phyloP scores from a whole-genome alignment of 148 eudicot species.

The Mesembryanthemum crystallinum region DNA sequence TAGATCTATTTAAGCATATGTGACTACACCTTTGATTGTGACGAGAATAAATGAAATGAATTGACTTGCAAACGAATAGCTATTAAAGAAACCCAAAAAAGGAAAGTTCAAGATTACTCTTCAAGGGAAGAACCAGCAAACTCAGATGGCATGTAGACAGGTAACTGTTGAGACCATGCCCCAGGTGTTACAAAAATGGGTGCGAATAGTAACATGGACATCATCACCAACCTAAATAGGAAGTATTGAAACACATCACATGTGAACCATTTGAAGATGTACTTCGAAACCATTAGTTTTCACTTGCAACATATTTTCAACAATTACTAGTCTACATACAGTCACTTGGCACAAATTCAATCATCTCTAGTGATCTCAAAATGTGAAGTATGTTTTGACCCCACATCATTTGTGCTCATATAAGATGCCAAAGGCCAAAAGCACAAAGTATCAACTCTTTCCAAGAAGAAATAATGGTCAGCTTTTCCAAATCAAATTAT shows the following conservation, averaged over 20 bases:
- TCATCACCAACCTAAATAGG: too few relatives aligned
- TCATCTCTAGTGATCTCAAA: not conserved
- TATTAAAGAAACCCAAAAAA: not conserved
- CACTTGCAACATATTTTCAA: not conserved
- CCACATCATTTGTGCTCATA: not conserved
- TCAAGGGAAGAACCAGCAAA: not conserved
- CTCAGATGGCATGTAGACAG: not conserved
- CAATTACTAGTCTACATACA: not conserved
- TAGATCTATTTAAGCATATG: not conserved
- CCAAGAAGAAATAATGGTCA: not conserved
- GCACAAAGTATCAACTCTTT: not conserved
- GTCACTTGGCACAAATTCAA: not conserved
- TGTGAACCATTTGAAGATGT: not conserved
- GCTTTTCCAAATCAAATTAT: not conserved
- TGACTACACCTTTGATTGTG: not conserved
- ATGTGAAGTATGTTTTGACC: not conserved
- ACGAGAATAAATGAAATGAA: not conserved
- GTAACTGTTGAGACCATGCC: not conserved
- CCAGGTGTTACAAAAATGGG: not conserved
- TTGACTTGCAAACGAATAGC: not conserved
- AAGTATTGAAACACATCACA: not conserved
- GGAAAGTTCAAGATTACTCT: not conserved
- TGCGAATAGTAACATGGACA: too few relatives aligned
- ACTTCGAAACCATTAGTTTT: not conserved
- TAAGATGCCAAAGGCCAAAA: conserved; percentile 6